Evolutionary conservation across 768 basidiomycete species (phyloP).

Genomic region (Rhizopogon sp.): DNA sequence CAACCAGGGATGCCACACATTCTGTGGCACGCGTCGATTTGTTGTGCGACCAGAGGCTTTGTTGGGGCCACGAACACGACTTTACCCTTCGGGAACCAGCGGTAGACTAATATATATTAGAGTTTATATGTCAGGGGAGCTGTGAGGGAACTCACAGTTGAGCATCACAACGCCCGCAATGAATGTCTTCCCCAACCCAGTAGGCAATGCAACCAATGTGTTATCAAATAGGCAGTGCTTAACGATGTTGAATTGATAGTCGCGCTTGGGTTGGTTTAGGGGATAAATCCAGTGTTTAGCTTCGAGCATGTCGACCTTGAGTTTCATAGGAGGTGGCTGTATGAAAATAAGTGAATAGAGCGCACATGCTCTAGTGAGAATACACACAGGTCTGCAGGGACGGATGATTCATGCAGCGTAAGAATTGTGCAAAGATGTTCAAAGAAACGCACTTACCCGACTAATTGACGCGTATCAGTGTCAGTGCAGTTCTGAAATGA

Average conservation of each 20-base stretch:
- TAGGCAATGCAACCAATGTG: conserved; percentile 90
- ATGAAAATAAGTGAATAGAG: conserved; percentile 3
- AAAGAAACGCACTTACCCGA: conserved; percentile 41
- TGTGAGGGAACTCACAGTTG: conserved; percentile 58
- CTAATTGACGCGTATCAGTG: conserved; percentile 22
- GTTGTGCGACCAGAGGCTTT: conserved; percentile 93
- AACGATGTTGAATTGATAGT: conserved; percentile 94
- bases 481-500: conserved; percentile 5
- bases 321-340: conserved; percentile 74
- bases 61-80: conserved; percentile 95
- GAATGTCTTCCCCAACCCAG: conserved; percentile 97
- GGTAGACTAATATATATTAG: conserved; percentile 54
- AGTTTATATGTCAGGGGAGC: conserved; percentile 1
- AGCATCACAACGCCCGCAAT: conserved; percentile 96
- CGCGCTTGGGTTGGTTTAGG: conserved; percentile 79
- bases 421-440: background rate
- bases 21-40: conserved; percentile 88
- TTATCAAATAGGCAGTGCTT: conserved; percentile 85
- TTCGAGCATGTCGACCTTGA: conserved; percentile 70
- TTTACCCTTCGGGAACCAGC: conserved; percentile 90
- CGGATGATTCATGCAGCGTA: background rate
- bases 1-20: conserved; percentile 88
- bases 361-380: background rate
- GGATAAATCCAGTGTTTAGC: conserved; percentile 90
- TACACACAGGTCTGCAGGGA: conserved; percentile 28